These are phyloP conservation scores for Platismatia glauca DNA, from an alignment of 495 filamentous ascomycete genomes.

Conservation along the genomic window DNA sequence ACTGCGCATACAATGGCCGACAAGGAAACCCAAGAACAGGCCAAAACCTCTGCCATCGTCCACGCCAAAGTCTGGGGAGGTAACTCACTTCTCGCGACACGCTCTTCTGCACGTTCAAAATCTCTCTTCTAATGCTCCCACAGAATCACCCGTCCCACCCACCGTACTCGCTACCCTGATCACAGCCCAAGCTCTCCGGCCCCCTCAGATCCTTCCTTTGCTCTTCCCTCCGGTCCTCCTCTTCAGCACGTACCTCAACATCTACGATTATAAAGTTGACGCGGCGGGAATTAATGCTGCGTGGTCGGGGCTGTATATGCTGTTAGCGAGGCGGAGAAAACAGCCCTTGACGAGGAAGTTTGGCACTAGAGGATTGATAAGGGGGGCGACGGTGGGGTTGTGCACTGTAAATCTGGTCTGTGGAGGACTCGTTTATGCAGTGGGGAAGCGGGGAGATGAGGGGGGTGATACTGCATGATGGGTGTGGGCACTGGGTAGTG, in stretches of 20 bases:
- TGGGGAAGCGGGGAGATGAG: constrained; percentile 38
- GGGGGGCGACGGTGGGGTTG: constrained; percentile 62
- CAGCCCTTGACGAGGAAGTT: constrained; percentile 55
- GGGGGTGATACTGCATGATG: background rate
- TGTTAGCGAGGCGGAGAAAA: constrained; percentile 61
- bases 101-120: constrained; percentile 22
- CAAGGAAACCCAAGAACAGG: constrained; percentile 31
- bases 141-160: constrained; percentile 73
- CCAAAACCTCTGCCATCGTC: constrained; percentile 43
- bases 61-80: constrained; percentile 61
- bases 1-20: constrained; percentile 33
- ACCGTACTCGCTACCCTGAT: constrained; percentile 72
- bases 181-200: constrained; percentile 65
- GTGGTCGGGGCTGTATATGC: constrained; percentile 76
- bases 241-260: constrained; percentile 76
- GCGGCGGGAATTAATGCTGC: constrained; percentile 76
- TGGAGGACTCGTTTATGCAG: constrained; percentile 61
- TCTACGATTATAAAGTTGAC: constrained; percentile 70
- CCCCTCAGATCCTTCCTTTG: constrained; percentile 66
- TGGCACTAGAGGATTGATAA: constrained; percentile 57
- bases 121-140: constrained; percentile 15
- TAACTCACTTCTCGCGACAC: constrained; percentile 30
- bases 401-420: constrained; percentile 60
- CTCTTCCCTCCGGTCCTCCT: constrained; percentile 77
- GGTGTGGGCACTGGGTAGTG: background rate